Conservation (phyloP, 768 basidiomycete species). For the Boletus rufocinnamomeus region DNA sequence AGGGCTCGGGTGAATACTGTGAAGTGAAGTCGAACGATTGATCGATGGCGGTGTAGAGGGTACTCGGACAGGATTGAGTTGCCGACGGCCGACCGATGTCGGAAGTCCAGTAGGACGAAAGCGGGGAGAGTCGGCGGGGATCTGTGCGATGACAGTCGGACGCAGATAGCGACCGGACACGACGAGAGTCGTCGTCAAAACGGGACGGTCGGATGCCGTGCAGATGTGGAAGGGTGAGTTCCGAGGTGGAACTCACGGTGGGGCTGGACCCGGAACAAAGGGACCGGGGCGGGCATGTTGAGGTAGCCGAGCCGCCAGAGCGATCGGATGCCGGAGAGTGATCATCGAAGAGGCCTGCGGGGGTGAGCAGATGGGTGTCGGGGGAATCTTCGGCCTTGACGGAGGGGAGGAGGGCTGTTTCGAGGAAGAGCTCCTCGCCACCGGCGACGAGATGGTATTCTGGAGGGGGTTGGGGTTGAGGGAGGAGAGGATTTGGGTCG, state of each 20-base stretch:
- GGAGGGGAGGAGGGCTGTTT: slow-evolving; percentile 47
- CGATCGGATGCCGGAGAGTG: slow-evolving; percentile 36
- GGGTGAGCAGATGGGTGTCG: slow-evolving; percentile 44
- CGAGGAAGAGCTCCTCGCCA: slow-evolving; percentile 68
- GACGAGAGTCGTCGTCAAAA: slow-evolving; percentile 32
- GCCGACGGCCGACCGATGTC: slow-evolving; percentile 29
- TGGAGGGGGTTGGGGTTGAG: slow-evolving; percentile 30
- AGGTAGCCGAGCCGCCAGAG: slow-evolving; percentile 33
- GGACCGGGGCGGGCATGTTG: slow-evolving; percentile 30
- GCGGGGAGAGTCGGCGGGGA: slow-evolving; percentile 36
- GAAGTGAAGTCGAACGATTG: slow-evolving; percentile 17
- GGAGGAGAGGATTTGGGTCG: background rate
- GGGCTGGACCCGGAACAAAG: slow-evolving; percentile 28
- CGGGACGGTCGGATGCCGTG: slow-evolving; percentile 25
- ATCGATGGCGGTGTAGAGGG: slow-evolving; percentile 28
- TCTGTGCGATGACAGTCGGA: slow-evolving; percentile 32
- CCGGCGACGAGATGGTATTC: slow-evolving; percentile 81
- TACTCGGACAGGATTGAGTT: slow-evolving; percentile 29
- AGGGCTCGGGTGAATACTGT: slow-evolving; percentile 29
- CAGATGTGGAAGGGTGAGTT: slow-evolving; percentile 28
- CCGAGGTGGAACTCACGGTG: slow-evolving; percentile 22
- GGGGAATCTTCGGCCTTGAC: slow-evolving; percentile 59
- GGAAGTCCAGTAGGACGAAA: slow-evolving; percentile 33
- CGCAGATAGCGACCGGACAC: slow-evolving; percentile 34
- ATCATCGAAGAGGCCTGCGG: slow-evolving; percentile 37